phyloP scores from a whole-genome alignment of 2,329 filamentous ascomycete species.

The Xylaria sp. region DNA sequence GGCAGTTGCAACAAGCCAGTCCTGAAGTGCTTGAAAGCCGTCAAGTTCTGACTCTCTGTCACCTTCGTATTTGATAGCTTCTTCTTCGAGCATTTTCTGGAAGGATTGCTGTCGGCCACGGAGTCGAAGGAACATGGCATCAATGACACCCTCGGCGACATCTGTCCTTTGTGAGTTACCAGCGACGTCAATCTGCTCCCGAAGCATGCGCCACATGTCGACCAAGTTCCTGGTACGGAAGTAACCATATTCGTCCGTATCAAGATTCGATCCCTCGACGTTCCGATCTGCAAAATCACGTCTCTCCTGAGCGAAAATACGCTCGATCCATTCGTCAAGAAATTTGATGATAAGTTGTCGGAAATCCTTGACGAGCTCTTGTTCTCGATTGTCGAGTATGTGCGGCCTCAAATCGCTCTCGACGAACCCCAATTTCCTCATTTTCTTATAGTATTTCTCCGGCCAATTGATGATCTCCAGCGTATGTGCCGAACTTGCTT shows the following conservation, averaged over 20 bases:
- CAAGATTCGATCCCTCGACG: slow-evolving; percentile 78
- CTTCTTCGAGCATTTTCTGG: slow-evolving; percentile 89
- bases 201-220: slow-evolving; percentile 97
- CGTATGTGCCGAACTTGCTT: slow-evolving; percentile 86
- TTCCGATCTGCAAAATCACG: slow-evolving; percentile 83
- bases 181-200: slow-evolving; percentile 89
- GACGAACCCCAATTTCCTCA: slow-evolving; percentile 86
- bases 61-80: slow-evolving; percentile 78
- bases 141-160: slow-evolving; percentile 93
- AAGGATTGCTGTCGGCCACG: slow-evolving; percentile 85
- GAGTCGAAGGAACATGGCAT: slow-evolving; percentile 92
- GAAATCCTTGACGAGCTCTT: slow-evolving; percentile 93
- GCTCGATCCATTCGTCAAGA: slow-evolving; percentile 97
- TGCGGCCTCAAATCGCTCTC: slow-evolving; percentile 83
- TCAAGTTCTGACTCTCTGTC: slow-evolving; percentile 66
- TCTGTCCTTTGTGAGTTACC: slow-evolving; percentile 86
- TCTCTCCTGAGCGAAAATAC: slow-evolving; percentile 85
- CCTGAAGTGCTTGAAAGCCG: slow-evolving; percentile 82
- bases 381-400: slow-evolving; percentile 88
- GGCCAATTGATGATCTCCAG: slow-evolving; percentile 95
- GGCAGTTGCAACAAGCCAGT: slow-evolving; percentile 96
- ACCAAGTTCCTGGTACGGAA: slow-evolving; percentile 92
- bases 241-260: slow-evolving; percentile 88
- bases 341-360: slow-evolving; percentile 94
- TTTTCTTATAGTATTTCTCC: slow-evolving; percentile 95